Conservation (phyloP, 2,329 filamentous ascomycete genomes). For the Boeremia lycopersici region DNA sequence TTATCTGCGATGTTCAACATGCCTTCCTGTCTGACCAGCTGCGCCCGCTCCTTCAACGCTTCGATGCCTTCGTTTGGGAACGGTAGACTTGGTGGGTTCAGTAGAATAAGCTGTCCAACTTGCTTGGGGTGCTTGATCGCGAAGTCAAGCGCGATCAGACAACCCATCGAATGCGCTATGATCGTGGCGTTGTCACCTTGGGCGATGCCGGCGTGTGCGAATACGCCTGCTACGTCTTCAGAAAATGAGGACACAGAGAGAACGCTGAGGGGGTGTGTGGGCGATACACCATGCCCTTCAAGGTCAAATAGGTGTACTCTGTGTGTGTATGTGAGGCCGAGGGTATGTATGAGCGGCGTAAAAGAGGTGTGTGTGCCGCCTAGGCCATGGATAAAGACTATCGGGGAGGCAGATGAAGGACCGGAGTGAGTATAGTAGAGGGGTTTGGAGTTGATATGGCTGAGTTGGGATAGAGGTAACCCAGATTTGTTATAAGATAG, state of each 20-base stretch:
- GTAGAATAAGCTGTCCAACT: conserved; percentile 54
- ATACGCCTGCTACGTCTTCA: conserved; percentile 50
- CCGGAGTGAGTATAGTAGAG: conserved; percentile 49
- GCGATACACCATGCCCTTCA: conserved; percentile 62
- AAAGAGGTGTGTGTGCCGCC: conserved; percentile 56
- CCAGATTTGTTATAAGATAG: conserved; percentile 26
- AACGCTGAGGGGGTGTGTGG: conserved; percentile 55
- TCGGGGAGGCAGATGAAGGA: conserved; percentile 25
- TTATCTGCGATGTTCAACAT: conserved; percentile 53
- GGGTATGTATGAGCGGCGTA: conserved; percentile 51
- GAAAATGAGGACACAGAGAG: conserved; percentile 54
- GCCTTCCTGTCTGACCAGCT: conserved; percentile 51
- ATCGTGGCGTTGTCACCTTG: conserved; percentile 44
- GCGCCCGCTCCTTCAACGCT: conserved; percentile 45
- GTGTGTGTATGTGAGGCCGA: conserved; percentile 40
- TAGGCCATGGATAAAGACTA: conserved; percentile 63
- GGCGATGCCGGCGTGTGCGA: conserved; percentile 41
- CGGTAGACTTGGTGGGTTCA: conserved; percentile 57
- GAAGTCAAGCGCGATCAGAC: conserved; percentile 55
- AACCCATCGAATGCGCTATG: conserved; percentile 60
- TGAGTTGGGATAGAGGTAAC: conserved; percentile 41
- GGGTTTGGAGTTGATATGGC: conserved; percentile 49
- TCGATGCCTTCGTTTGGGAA: conserved; percentile 47
- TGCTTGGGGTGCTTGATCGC: conserved; percentile 48
- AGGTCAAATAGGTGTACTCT: conserved; percentile 58